Evolutionary conservation across 78 protist genomes (phyloP).

Genomic region (Dictyostelium citrinum): DNA sequence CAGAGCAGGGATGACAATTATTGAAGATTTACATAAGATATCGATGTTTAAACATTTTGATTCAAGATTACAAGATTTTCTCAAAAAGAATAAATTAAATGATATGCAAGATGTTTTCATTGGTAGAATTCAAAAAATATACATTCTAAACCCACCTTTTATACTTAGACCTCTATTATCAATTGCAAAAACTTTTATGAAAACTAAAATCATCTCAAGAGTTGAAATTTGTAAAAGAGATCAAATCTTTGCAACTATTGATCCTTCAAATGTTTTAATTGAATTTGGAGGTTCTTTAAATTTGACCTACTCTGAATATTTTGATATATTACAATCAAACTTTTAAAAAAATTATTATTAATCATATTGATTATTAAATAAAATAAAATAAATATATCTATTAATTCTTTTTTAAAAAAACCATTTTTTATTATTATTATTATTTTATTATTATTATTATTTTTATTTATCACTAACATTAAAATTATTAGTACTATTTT

Average conservation of each 20-base stretch:
- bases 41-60: slow-evolving; percentile 47
- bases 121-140: slow-evolving; percentile 39
- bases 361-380: no score
- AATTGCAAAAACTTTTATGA: slow-evolving; percentile 32
- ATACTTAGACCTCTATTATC: neutral
- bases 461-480: no score
- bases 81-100: neutral
- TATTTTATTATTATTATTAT: no score
- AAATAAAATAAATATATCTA: no score
- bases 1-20: slow-evolving; percentile 7
- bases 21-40: slow-evolving; percentile 14
- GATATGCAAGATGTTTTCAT: slow-evolving; percentile 31
- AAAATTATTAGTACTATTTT: no score
- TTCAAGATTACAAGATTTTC: neutral
- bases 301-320: neutral
- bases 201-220: slow-evolving; percentile 3
- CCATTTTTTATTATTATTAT: no score
- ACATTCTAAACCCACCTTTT: slow-evolving; percentile 13
- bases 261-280: neutral
- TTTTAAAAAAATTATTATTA: slow-evolving; percentile 26
- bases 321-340: slow-evolving; percentile 22
- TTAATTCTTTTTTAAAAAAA: no score
- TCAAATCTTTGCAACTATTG: neutral
- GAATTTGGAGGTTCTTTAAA: slow-evolving; percentile 39
- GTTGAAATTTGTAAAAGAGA: neutral